Conservation (phyloP, 2,329 filamentous ascomycete species). For the Fusarium ambrosium region DNA sequence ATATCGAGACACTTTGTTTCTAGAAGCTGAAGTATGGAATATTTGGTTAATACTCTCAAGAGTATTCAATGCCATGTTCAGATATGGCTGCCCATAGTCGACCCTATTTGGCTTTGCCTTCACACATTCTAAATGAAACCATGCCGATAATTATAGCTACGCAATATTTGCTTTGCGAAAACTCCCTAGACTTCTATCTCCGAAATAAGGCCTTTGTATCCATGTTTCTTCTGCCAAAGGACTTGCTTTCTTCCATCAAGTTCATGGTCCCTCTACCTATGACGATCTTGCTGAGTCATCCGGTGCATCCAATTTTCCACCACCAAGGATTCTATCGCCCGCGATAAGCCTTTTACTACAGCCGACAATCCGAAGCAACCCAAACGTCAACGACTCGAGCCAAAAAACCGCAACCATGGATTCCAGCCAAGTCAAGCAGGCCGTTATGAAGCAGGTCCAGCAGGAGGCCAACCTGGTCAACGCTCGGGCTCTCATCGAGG, state of each 20-base stretch:
- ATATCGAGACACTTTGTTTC: neutral
- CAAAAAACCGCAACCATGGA: constrained; percentile 62
- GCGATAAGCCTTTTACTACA: constrained; percentile 27
- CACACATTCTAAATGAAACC: neutral
- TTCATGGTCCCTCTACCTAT: neutral
- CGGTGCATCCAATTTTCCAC: constrained; percentile 36
- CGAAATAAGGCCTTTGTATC: neutral
- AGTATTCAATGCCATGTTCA: neutral
- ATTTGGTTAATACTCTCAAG: neutral
- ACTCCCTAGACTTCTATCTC: neutral
- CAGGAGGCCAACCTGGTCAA: constrained; percentile 76
- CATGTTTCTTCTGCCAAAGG: neutral
- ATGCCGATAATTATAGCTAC: neutral
- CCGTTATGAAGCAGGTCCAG: constrained; percentile 75
- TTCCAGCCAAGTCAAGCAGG: constrained; percentile 70
- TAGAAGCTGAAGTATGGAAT: neutral
- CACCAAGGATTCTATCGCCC: constrained; percentile 5
- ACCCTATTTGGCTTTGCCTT: neutral
- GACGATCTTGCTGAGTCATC: constrained; percentile 31
- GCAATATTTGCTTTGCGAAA: neutral
- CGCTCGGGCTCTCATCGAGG: constrained; percentile 78
- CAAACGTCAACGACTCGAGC: constrained; percentile 32
- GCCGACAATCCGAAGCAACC: constrained; percentile 12
- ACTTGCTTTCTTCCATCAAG: neutral
- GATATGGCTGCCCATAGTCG: neutral